Evolutionary conservation across 805 yeast species (phyloP), one percentile per base, ranked within the genome.

Genomic region (Debaryomyces hansenii): DNA sequence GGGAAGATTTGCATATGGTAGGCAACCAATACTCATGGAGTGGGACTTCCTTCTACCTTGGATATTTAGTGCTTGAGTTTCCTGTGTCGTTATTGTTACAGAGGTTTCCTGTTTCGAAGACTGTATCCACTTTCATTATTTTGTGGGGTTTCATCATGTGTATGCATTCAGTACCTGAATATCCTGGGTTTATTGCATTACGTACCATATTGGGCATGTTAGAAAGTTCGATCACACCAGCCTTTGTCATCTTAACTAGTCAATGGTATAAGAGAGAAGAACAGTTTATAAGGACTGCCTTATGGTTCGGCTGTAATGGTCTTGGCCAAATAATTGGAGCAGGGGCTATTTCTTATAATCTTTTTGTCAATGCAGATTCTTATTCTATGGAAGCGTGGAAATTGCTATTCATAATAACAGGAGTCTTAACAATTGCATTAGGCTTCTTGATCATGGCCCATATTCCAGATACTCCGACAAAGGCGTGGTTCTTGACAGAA

Each of bases 71-170:
- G 6, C 83, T 81, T 55, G 83, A 80, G 53, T 63, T 77, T 45
- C 79, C 82, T 4, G 71, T 77, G 4, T 60, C 71, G 7, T 58
- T 67, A 41, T 43, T 74, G 1, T 57, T 83, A 24, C 90, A 85
- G 60, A 70, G 69, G 42, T 76, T 81, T 42, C 85, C 84, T 2
- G 69, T 85, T 51, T 74, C 83, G 4, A 81, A 78, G 52, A 63
- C 80, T 3, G 68, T 77, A 3, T 67, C 79, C 10, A 50, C 62
- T 1, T 74, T 75, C 48, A 74, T 84, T 34, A 55, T 82, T 12
- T 37, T 78, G 0, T 85, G 91, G 91, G 90, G 90, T 16, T 44
- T 55, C 60, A 60, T 82, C 12, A 62, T 82, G 32, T 69, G 78
- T 32, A 65, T 79, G 16, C 80, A 78, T 51, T 74, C 85, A 1